Evolutionary conservation across 2,329 filamentous ascomycete genomes (phyloP), one percentile per base, ranked within the genome.

Genomic region (Aspergillus viridinutans): DNA sequence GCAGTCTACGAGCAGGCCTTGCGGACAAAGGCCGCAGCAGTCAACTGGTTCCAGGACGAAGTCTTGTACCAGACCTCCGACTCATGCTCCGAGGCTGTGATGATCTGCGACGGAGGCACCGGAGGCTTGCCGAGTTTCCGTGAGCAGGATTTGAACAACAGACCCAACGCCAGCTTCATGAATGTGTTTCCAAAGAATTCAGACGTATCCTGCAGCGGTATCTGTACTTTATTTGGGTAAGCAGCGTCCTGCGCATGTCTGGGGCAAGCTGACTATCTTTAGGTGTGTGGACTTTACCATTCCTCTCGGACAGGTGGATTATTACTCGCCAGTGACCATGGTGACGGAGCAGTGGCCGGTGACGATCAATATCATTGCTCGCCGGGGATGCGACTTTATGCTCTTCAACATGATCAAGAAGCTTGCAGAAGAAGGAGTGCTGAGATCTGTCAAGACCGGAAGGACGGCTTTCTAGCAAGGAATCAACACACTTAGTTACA

Each of bases 11-110:
- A 51, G 32, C 38, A 28, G 10, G 54, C 59, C 4, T n/a, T 59
- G 17, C 26, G 12, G 0, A 40, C 40, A 3, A 54, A 56, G 23
- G 48, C 54, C 5, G n/a, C 3, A 21, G 40, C 45, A 2, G 52
- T 57, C 3, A 40, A 54, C 12, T 61, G 70, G 70, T 71, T 72
- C 54, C 69, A 70, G 53, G 50, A 48, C 1, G 52, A 64, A 32
- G 58, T 72, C 9, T 61, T 71, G 3, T 20, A 49, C 7, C 58
- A 61, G 21, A 61, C 55, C 8, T 10, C 43, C 7, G 45, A 62
- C 1, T 56, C 63, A 7, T 73, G 71, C 61, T 70, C 68, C 5
- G 63, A 67, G 1, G 55, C 62, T 4, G 20, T 72, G 25, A 53
- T 72, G 12, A 32, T 73, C 6, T 72, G 70, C 51, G 59, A 65